Evolutionary conservation across 2,329 filamentous ascomycete species (phyloP).

Genomic region (Botrytis sinoallii): DNA sequence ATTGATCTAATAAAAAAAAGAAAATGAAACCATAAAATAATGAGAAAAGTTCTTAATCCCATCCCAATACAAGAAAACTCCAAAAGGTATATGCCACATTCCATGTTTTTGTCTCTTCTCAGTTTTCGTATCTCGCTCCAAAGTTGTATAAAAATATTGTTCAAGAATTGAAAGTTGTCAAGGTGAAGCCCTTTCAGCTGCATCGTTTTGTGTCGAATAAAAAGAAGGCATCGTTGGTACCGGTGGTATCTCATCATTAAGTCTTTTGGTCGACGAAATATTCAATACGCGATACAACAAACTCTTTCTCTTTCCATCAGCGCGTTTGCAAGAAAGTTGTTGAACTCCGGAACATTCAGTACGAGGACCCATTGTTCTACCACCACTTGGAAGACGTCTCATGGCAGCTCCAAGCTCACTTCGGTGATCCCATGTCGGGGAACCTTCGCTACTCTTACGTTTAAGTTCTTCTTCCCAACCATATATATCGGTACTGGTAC

Average conservation of each 20-base stretch:
- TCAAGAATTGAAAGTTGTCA: slow-evolving; percentile 1
- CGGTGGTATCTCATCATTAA: not conserved
- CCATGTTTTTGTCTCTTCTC: not conserved
- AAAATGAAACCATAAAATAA: not conserved
- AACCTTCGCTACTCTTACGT: slow-evolving; percentile 33
- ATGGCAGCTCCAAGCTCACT: slow-evolving; percentile 19
- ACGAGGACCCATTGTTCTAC: slow-evolving; percentile 26
- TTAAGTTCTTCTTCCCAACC: slow-evolving; percentile 54
- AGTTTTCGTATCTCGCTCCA: not conserved
- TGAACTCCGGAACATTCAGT: not conserved
- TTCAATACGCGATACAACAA: slow-evolving; percentile 35
- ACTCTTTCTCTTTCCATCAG: slow-evolving; percentile 31
- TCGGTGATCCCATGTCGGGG: slow-evolving; percentile 25
- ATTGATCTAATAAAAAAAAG: slow-evolving; percentile 1
- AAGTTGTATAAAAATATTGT: not conserved
- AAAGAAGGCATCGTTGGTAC: slow-evolving; percentile 5
- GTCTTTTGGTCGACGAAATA: slow-evolving; percentile 20
- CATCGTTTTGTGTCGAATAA: not conserved
- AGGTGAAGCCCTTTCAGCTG: not conserved
- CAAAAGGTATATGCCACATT: slow-evolving; percentile 4
- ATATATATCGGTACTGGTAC: slow-evolving; percentile 45
- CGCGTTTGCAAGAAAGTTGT: slow-evolving; percentile 22
- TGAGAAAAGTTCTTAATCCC: slow-evolving; percentile 13
- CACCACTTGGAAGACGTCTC: slow-evolving; percentile 27
- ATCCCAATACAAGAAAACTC: slow-evolving; percentile 7